phyloP scores from a whole-genome alignment of 768 basidiomycete species.

The Nevesoporus exiguus region DNA sequence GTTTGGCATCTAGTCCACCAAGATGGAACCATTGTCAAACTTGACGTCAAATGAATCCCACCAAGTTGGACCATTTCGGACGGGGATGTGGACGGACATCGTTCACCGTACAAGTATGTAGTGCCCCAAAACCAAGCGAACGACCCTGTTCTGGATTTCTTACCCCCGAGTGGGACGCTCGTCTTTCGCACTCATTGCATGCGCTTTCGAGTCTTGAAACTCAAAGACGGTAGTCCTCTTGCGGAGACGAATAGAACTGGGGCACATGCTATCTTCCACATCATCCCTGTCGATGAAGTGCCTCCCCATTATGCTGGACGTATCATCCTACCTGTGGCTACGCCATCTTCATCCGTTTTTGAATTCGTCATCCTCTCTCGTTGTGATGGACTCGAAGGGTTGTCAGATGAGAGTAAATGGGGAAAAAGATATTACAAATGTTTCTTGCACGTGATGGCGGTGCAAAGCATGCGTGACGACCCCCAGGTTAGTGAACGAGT shows the following conservation, averaged over 20 bases:
- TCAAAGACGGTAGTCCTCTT: neutral
- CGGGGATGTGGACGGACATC: neutral
- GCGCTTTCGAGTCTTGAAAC: slow-evolving; percentile 5
- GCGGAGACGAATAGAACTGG: neutral
- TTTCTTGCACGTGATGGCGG: slow-evolving; percentile 21
- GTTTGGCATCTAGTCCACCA: slow-evolving; percentile 18
- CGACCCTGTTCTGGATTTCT: neutral
- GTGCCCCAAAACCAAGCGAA: neutral
- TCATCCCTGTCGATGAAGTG: neutral
- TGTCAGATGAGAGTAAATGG: slow-evolving; percentile 12
- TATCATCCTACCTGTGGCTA: slow-evolving; percentile 16
- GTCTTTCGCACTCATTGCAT: slow-evolving; percentile 21
- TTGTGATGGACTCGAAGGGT: neutral
- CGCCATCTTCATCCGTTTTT: neutral
- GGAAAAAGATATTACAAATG: slow-evolving; percentile 12
- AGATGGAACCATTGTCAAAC: slow-evolving; percentile 2
- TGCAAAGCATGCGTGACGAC: slow-evolving; percentile 2
- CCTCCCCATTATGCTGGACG: slow-evolving; percentile 8
- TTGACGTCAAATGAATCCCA: slow-evolving; percentile 8
- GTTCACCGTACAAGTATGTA: slow-evolving; percentile 1
- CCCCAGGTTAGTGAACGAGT: slow-evolving; percentile 16
- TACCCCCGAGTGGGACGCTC: slow-evolving; percentile 18
- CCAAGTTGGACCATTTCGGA: neutral
- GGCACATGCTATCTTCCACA: slow-evolving; percentile 11
- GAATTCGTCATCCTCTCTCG: slow-evolving; percentile 25